Percentiles rank a stretch among this genome's conserved stretches.
phyloP scores from a whole-genome alignment of 495 filamentous ascomycete genomes.

The Aspergillus affinis region DNA sequence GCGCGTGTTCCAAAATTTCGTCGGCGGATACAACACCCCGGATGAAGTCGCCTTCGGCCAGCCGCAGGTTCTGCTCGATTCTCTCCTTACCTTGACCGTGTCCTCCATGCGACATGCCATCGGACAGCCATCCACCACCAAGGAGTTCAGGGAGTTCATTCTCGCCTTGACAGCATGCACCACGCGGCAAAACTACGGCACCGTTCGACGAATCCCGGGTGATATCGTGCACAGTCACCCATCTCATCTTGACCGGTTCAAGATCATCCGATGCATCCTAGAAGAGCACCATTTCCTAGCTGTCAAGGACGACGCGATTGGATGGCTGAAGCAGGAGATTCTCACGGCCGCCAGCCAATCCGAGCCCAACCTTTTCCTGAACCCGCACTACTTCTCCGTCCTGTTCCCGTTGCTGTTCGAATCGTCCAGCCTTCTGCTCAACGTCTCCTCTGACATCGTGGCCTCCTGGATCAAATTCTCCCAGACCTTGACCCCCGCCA shows the following conservation, averaged over 20 bases:
- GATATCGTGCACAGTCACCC: constrained; percentile 75
- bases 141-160: constrained; percentile 45
- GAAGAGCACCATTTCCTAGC: constrained; percentile 72
- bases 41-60: constrained; percentile 43
- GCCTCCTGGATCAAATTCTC: constrained; percentile 39
- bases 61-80: constrained; percentile 42
- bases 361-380: constrained; percentile 28
- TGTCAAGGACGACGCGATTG: constrained; percentile 76
- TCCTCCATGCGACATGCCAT: constrained; percentile 28
- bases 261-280: constrained; percentile 76
- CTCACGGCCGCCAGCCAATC: constrained; percentile 43
- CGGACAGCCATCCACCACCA: constrained; percentile 24
- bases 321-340: constrained; percentile 86
- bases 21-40: constrained; percentile 47
- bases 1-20: constrained; percentile 57
- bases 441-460: constrained; percentile 32
- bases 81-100: constrained; percentile 37
- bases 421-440: constrained; percentile 21
- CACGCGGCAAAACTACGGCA: constrained; percentile 64
- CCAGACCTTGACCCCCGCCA: constrained; percentile 34
- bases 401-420: constrained; percentile 41
- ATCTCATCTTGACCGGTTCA: constrained; percentile 63
- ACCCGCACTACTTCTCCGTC: constrained; percentile 53
- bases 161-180: constrained; percentile 67
- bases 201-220: constrained; percentile 72